Evolutionary conservation across 371 early-diverging fungal genomes (phyloP).

Genomic region (Mucor piriformis): DNA sequence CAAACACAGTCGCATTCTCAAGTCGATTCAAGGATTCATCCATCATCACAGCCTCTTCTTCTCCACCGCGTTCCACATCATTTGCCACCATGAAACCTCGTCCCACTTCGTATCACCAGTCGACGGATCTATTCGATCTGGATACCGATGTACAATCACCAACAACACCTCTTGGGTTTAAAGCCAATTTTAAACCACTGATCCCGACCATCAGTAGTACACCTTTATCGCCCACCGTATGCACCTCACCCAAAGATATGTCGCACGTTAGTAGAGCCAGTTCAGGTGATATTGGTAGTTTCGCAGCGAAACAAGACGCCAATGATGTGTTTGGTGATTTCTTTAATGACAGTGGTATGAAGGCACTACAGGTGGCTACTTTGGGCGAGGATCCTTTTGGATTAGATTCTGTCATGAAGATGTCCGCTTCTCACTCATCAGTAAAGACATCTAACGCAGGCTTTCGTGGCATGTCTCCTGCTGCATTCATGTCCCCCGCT

Average conservation of each 20-base stretch:
- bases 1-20: constrained; percentile 1
- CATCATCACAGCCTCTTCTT: not conserved
- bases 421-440: too few species aligned
- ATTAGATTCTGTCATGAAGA: not conserved
- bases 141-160: not conserved
- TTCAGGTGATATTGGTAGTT: constrained; percentile 3
- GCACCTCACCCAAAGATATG: too few species aligned
- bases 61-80: not conserved
- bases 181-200: not conserved
- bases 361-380: too few species aligned
- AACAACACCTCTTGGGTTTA: not conserved
- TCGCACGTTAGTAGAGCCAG: not conserved
- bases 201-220: not conserved
- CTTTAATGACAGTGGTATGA: not conserved
- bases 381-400: not conserved
- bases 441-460: too few species aligned
- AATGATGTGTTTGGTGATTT: not conserved
- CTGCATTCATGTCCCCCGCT: not conserved
- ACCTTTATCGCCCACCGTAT: not conserved
- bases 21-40: not conserved
- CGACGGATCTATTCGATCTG: constrained; percentile 2
- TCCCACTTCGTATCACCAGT: not conserved
- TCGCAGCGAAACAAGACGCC: not conserved
- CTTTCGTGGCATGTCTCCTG: not conserved
- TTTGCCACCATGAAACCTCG: not conserved